These are phyloP conservation scores for Novymonas esmeraldas DNA, from an alignment of 208 protist genomes.

Conservation along the genomic window DNA sequence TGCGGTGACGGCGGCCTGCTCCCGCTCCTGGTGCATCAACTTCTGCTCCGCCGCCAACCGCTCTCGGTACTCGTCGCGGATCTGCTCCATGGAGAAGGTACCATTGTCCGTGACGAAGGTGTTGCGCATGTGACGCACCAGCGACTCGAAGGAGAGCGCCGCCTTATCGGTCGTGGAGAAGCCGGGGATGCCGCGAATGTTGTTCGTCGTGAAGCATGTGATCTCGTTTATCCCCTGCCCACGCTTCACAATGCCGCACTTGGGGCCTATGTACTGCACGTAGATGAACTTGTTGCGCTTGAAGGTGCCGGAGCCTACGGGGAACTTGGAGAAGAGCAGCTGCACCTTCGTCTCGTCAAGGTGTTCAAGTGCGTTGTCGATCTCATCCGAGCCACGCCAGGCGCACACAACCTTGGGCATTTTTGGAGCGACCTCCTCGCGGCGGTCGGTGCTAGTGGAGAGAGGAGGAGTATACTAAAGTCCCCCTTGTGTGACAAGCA, in stretches of 20 bases:
- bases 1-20: conserved; percentile 16
- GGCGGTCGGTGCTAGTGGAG: too few species aligned
- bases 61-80: conserved; percentile 70
- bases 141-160: conserved; percentile 56
- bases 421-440: too few species aligned
- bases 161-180: conserved; percentile 71
- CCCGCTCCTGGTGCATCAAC: conserved; percentile 58
- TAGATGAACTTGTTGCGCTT: conserved; percentile 89
- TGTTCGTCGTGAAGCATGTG: conserved; percentile 48
- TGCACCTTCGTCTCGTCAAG: conserved; percentile 81
- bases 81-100: conserved; percentile 75
- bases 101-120: conserved; percentile 83
- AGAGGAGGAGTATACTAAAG: too few species aligned
- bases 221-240: conserved; percentile 73
- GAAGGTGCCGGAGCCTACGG: conserved; percentile 83
- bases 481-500: too few species aligned
- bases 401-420: conserved; percentile 67
- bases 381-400: conserved; percentile 55
- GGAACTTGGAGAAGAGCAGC: conserved; percentile 80
- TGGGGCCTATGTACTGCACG: conserved; percentile 73
- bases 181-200: conserved; percentile 58
- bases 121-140: conserved; percentile 68
- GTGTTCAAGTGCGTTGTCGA: conserved; percentile 65
- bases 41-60: conserved; percentile 60
- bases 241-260: conserved; percentile 78